A percentile compares a stretch with the other conserved stretches of the same genome.
These are phyloP conservation scores for Termitomyces titanicus DNA, from an alignment of 768 basidiomycete species.

Conservation along the genomic window DNA sequence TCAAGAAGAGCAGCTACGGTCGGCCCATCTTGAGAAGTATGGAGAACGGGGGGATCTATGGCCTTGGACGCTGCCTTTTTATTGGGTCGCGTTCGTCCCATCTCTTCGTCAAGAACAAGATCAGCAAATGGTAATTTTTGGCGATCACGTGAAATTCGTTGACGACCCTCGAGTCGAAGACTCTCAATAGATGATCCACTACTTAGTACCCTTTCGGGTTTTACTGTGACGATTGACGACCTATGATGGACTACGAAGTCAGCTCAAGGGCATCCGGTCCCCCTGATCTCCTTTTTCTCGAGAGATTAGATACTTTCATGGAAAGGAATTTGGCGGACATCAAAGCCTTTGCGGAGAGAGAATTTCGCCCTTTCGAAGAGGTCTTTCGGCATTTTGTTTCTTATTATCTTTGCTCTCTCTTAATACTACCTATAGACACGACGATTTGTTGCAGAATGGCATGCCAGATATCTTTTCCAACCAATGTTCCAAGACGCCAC, in stretches of 20 bases:
- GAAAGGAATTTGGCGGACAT: conserved; percentile 55
- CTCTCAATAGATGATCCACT: background rate
- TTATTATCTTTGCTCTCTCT: conserved; percentile 14
- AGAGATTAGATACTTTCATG: conserved; percentile 62
- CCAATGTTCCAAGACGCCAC: conserved; percentile 11
- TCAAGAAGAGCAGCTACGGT: conserved; percentile 56
- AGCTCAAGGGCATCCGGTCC: conserved; percentile 23
- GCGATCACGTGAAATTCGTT: conserved; percentile 24
- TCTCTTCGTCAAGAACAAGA: conserved; percentile 19
- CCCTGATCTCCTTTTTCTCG: conserved; percentile 54
- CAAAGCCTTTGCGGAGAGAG: conserved; percentile 57
- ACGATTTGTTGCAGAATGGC: conserved; percentile 59
- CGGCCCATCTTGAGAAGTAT: conserved; percentile 29
- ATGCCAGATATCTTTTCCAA: conserved; percentile 54
- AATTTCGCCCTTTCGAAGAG: conserved; percentile 57
- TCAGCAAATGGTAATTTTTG: conserved; percentile 17
- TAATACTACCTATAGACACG: conserved; percentile 35
- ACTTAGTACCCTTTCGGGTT: background rate
- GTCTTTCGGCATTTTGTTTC: conserved; percentile 33
- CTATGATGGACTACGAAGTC: conserved; percentile 31
- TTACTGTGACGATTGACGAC: background rate
- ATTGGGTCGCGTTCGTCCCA: conserved; percentile 56
- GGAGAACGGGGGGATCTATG: conserved; percentile 20
- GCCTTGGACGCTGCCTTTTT: conserved; percentile 38
- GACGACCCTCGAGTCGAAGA: background rate